Base-by-base conservation (phyloP, 352 stramenopile species). In the Plasmopara halstedii region DNA sequence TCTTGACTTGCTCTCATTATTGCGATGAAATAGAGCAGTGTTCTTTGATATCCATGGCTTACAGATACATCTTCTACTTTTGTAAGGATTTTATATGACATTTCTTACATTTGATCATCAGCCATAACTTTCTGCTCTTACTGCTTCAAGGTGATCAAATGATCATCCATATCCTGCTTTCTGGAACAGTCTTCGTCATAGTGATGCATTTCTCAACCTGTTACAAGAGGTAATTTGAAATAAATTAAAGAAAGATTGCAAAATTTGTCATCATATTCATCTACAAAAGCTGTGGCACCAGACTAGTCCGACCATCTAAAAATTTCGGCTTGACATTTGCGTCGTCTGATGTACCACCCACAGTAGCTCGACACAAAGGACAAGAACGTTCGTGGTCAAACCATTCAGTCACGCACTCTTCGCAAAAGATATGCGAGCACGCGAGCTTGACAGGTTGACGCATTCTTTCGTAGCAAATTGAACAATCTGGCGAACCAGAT, bases 371-470 rank as follows among this genome's bases (percentile, higher is more conserved):
- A 11, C 79, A 91, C 6, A 91, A 60, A 9, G 79, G 79, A 20
- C 79, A 91, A 2, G 73, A 86, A n/a, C 75, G 73, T 53, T 91
- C 79, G 42, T 82, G 76, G 27, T 91, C 75, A 46, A 91, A 85
- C 79, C 79, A 91, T 38, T 91, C 79, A 19, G 67, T 77, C 35
- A 91, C 76, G 46, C 79, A 91, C 31, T 88, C 79, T 55, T 91
- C 79, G 46, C 79, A 91, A 48, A 91, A 91, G 66, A 91, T 78
- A 56, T 91, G 79, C 31, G 73, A 67, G 36, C 79, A 91, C 40
- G 59, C 61, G 17, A 91, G 70, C 41, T 88, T 83, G 21, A 91
- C 79, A 7, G 79, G 79, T 19, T 55, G 51, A 5, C 73, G 59
- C 79, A 91, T 87, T 2, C 58, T 22, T 26, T 91, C 79, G 46